phyloP scores from a whole-genome alignment of 1,284 basidiomycete genomes.

The Marasmius fiardii region DNA sequence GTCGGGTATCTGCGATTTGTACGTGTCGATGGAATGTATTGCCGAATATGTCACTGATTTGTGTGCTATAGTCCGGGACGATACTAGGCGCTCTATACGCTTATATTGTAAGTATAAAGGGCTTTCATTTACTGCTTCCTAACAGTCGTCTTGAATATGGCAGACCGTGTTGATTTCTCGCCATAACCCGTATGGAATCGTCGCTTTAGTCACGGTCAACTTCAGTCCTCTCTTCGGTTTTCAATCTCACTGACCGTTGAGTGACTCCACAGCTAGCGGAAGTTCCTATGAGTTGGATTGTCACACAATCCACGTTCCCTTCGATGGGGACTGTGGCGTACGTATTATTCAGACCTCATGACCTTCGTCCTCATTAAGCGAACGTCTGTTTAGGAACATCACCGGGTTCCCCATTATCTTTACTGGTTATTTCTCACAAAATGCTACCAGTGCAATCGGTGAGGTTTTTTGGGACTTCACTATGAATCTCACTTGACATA shows the following conservation, averaged over 20 bases:
- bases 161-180: constrained; percentile 39
- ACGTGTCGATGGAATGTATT: constrained; percentile 9
- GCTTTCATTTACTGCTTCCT: not conserved
- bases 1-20: constrained; percentile 46
- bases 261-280: constrained; percentile 33
- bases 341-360: constrained; percentile 15
- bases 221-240: not conserved
- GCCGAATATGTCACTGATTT: not conserved
- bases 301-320: constrained; percentile 35
- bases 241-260: not conserved
- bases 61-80: constrained; percentile 35
- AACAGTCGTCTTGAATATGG: constrained; percentile 4
- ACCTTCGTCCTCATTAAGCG: not conserved
- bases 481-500: not conserved
- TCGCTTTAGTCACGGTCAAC: constrained; percentile 38
- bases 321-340: constrained; percentile 46
- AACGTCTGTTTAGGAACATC: constrained; percentile 30
- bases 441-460: constrained; percentile 29
- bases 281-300: constrained; percentile 44
- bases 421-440: constrained; percentile 31
- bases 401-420: constrained; percentile 45
- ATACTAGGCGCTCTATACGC: constrained; percentile 43
- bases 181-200: constrained; percentile 43
- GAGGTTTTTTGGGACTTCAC: constrained; percentile 12
- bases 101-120: constrained; percentile 34